Evolutionary conservation across 805 yeast species (phyloP).

Genomic region (Saccharomyces mikatae): DNA sequence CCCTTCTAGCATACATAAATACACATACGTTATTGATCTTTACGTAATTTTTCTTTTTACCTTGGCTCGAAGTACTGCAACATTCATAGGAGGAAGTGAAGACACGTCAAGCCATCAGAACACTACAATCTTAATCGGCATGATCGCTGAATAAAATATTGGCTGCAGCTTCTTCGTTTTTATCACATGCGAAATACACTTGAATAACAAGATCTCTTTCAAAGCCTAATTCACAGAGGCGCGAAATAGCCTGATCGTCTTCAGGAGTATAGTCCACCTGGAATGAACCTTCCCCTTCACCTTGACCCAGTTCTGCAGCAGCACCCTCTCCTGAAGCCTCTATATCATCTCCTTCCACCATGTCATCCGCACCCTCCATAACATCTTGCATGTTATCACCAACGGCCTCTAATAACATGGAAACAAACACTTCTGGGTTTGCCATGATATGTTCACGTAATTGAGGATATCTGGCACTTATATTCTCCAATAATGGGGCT

Average conservation of each 20-base stretch:
- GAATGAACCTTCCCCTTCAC: constrained; percentile 34
- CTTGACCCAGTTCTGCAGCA: constrained; percentile 19
- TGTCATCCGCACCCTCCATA: constrained; percentile 23
- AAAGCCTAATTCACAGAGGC: constrained; percentile 89
- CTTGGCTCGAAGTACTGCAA: background rate
- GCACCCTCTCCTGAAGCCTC: constrained; percentile 13
- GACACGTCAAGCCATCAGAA: background rate
- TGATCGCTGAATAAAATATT: constrained; percentile 71
- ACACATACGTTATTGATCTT: background rate
- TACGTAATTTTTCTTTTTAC: background rate
- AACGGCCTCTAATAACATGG: constrained; percentile 55
- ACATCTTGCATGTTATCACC: constrained; percentile 48
- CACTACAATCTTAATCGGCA: constrained; percentile 23
- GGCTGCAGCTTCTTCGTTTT: constrained; percentile 94
- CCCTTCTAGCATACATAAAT: background rate
- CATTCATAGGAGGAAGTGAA: background rate
- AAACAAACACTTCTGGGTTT: constrained; percentile 84
- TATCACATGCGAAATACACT: constrained; percentile 95
- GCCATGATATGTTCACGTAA: constrained; percentile 69
- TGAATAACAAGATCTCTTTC: constrained; percentile 81
- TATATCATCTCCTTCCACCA: constrained; percentile 25
- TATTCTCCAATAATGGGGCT: constrained; percentile 72
- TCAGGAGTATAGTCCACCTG: constrained; percentile 47
- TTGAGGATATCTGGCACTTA: constrained; percentile 77
- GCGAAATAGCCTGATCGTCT: constrained; percentile 81